phyloP scores from a whole-genome alignment of 2,329 filamentous ascomycete genomes.

The Shiraia sp. region DNA sequence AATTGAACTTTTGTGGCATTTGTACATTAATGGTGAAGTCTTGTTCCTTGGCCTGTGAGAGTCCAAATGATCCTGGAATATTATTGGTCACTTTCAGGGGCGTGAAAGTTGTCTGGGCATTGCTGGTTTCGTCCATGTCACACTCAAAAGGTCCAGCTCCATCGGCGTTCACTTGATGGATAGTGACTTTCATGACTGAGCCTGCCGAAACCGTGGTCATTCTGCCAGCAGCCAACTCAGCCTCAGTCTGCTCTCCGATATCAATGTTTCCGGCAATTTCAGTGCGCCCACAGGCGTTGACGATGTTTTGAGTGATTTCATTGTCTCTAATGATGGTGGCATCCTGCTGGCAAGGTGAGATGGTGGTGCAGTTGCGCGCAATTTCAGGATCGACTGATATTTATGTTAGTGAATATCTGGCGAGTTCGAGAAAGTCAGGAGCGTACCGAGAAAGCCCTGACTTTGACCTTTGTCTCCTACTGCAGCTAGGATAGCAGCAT shows the following conservation, averaged over 20 bases:
- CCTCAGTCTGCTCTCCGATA: conserved; percentile 45
- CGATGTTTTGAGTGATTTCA: conserved; percentile 44
- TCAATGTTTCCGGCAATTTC: conserved; percentile 45
- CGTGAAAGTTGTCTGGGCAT: conserved; percentile 49
- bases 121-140: conserved; percentile 64
- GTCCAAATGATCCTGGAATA: conserved; percentile 61
- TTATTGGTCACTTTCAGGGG: conserved; percentile 62
- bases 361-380: conserved; percentile 44
- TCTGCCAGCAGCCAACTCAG: conserved; percentile 36
- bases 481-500: conserved; percentile 36
- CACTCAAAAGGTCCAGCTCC: conserved; percentile 68
- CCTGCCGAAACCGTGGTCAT: conserved; percentile 34
- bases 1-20: conserved; percentile 60
- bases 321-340: conserved; percentile 42
- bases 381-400: conserved; percentile 35
- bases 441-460: conserved; percentile 37
- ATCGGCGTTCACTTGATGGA: conserved; percentile 66
- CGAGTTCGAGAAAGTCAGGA: not conserved
- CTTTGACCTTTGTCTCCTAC: conserved; percentile 33
- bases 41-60: conserved; percentile 60
- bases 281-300: conserved; percentile 43
- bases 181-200: conserved; percentile 37
- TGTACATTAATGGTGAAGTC: conserved; percentile 63
- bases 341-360: conserved; percentile 45
- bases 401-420: conserved; percentile 3